A percentile compares a stretch with the other conserved stretches of the same genome.
phyloP scores from a whole-genome alignment of 1,139 yeast species.

The Magnusiomyces clavatus region DNA sequence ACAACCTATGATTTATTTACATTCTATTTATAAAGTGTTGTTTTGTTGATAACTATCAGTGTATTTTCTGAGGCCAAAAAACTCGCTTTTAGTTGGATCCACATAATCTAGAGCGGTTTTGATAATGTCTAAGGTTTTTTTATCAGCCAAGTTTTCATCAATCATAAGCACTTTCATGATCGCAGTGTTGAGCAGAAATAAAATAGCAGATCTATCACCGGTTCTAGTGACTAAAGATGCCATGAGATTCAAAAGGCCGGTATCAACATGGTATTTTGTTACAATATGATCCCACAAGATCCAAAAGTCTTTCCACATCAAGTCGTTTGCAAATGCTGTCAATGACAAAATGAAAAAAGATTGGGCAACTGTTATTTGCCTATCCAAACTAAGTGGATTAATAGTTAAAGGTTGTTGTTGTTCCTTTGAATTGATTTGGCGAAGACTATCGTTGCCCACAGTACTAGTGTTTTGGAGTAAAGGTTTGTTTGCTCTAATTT shows the following conservation, averaged over 20 bases:
- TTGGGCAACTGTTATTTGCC: slow-evolving; percentile 16
- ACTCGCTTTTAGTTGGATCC: background rate
- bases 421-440: no score
- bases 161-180: background rate
- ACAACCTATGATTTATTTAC: background rate
- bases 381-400: background rate
- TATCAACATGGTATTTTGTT: slow-evolving; percentile 17
- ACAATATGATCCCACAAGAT: slow-evolving; percentile 26
- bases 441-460: no score
- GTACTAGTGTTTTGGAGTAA: no score
- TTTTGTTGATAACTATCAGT: background rate
- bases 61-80: background rate
- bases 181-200: background rate
- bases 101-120: background rate
- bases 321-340: slow-evolving; percentile 34
- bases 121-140: background rate
- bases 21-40: background rate
- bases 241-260: slow-evolving; percentile 21
- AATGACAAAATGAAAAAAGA: slow-evolving; percentile 29
- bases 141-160: background rate
- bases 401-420: slow-evolving; percentile 14
- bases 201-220: slow-evolving; percentile 18
- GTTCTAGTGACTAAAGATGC: slow-evolving; percentile 27
- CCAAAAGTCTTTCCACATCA: slow-evolving; percentile 33
- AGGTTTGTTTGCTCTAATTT: no score